Base-by-base conservation (phyloP, 2,329 filamentous ascomycete genomes). In the Clonostachys sp. region DNA sequence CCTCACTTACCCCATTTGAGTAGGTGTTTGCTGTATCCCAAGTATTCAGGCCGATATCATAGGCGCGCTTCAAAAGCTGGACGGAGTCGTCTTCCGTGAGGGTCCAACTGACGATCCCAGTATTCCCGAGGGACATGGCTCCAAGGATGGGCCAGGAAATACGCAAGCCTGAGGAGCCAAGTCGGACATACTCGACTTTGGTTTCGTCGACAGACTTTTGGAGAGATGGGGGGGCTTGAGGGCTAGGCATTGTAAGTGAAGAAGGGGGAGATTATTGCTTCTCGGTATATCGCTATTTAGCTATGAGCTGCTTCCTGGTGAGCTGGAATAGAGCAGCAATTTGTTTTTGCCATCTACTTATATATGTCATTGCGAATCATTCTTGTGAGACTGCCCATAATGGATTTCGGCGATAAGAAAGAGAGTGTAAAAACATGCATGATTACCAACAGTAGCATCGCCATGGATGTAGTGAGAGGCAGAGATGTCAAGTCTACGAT, bases 1-100 rank as follows among this genome's bases (percentile, higher is more conserved):
- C 61, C 57, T 83, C 78, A 1, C 71, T 75, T 5, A 60, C 63
- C 30, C 79, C 80, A 50, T 80, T 81, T 38, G 74, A 80, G 59
- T 83, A 83, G 2, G 72, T 60, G 48, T 78, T 77, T 34, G 78
- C 77, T 57, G 60, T 71, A 52, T 78, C 72, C 43, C 43, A 45
- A 12, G 16, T 44, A 8, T 41, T 41, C 4, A 41, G 17, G 6
- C 40, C 40, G 5, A 41, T 17, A 17, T 41, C 40, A 24, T 41
- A 41, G 6, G 40, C 40, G 17, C 40, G 40, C 40, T 41, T 41
- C 17, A 41, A 18, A 17, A 41, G 16, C 16, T 17, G 40, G 16
- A 41, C 10, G 14, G 40, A 41, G 6, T 41, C 13, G 17, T 41
- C 40, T 24, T 41, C 40, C 17, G 12, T 17, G 17, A 41, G 2